phyloP scores from a whole-genome alignment of 2,329 filamentous ascomycete genomes.

The Cercospora zeina region DNA sequence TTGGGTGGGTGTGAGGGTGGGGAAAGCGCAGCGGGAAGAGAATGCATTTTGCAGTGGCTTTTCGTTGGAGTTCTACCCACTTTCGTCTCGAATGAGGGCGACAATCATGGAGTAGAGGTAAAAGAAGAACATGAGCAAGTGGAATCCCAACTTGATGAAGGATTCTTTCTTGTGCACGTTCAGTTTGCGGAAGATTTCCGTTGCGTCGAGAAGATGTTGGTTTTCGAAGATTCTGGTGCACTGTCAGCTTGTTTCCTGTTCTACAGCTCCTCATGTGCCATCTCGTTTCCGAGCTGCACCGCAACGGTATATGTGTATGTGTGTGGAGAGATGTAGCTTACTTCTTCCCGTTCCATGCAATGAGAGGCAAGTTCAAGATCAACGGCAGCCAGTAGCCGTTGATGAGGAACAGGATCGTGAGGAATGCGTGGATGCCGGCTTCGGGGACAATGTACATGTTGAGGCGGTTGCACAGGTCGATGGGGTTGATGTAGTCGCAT shows the following conservation, averaged over 20 bases:
- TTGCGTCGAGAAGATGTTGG: slow-evolving; percentile 93
- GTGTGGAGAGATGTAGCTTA: slow-evolving; percentile 53
- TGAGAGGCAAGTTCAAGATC: slow-evolving; percentile 84
- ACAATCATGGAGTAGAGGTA: slow-evolving; percentile 72
- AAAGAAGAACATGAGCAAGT: slow-evolving; percentile 99
- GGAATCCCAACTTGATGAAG: slow-evolving; percentile 98
- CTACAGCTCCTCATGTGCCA: background rate
- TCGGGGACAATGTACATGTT: slow-evolving; percentile 99
- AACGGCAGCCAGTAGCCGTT: slow-evolving; percentile 98
- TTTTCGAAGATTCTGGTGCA: slow-evolving; percentile 83
- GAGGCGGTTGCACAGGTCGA: slow-evolving; percentile 99
- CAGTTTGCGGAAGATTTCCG: slow-evolving; percentile 98
- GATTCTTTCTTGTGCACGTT: slow-evolving; percentile 99
- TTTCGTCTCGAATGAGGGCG: slow-evolving; percentile 90
- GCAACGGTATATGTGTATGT: background rate
- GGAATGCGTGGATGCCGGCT: slow-evolving; percentile 92
- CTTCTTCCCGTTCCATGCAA: slow-evolving; percentile 98
- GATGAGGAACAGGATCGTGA: slow-evolving; percentile 94
- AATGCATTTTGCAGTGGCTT: slow-evolving; percentile 1
- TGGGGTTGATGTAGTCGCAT: slow-evolving; percentile 99
- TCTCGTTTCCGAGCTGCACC: background rate
- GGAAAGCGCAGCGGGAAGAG: background rate
- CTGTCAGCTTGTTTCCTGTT: slow-evolving; percentile 38
- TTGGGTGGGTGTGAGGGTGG: background rate
- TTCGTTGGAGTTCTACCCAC: slow-evolving; percentile 28